Evolutionary conservation across 768 basidiomycete species (phyloP), one percentile per base, ranked within the genome.

Genomic region (Jaapia argillacea): DNA sequence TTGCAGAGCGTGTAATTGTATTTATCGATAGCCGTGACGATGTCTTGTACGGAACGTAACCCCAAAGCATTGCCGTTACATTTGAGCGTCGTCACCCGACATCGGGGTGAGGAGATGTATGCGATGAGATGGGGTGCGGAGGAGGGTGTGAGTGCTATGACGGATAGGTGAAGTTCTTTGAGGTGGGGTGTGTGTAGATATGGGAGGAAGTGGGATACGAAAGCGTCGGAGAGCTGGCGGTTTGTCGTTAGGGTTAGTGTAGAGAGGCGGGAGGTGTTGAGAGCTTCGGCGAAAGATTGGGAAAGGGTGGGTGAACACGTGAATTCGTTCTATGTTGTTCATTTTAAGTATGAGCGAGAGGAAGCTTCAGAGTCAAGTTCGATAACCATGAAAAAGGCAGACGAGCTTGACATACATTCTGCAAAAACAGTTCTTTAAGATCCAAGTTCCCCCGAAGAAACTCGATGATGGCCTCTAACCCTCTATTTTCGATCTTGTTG

Each of bases 11-110:
- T 58, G 50, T 66, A 73, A 53, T 80, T 82, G 27, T 58, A 45
- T 24, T 50, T 59, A 41, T 68, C 54, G 14, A 79, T 64, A 18
- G 71, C 70, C 7, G 56, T 53, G 24, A 77, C 57, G 35, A 84
- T 70, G 13, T 54, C 53, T 26, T 57, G 58, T 13, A 76, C 68
- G 7, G 67, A 71, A 2, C 51, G 61, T 36, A 65, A 55, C 3
- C 73, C 74, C 5, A 84, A 56, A 23, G 59, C 56, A 46, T 84
- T 84, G 27, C 71, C 74, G 46, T 72, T 81, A 46, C 74, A 69
- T 42, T 68, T 70, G 33, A 83, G 60, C 3, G 62, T 63, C 36
- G 67, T 60, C 6, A 83, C 59, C 20, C 31, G 16, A 6, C 57
- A 62, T 48, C 66, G 68, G 6, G 64, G 56, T 13, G 78, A 79